phyloP scores from a whole-genome alignment of 2,329 filamentous ascomycete species.

The Colletotrichum kahawae region DNA sequence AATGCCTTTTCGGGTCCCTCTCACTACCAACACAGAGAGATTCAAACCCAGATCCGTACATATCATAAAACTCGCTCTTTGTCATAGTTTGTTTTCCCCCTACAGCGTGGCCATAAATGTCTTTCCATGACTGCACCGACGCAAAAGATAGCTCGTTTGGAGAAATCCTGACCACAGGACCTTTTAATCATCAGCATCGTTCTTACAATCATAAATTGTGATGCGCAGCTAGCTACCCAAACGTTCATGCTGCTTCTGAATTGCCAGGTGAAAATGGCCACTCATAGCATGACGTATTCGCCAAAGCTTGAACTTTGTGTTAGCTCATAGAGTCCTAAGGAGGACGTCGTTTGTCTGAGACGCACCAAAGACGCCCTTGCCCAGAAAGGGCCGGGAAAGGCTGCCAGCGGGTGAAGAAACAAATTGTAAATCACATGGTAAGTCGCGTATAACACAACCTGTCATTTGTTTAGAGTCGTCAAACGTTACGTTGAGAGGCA shows the following conservation, averaged over 20 bases:
- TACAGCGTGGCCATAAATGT: constrained; percentile 39
- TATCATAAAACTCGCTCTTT: constrained; percentile 34
- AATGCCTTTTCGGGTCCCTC: constrained; percentile 30
- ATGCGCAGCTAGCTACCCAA: not conserved
- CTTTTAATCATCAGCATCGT: constrained; percentile 27
- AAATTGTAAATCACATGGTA: not conserved
- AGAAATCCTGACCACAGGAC: constrained; percentile 49
- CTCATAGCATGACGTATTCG: constrained; percentile 34
- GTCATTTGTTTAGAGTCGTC: not conserved
- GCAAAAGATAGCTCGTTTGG: constrained; percentile 53
- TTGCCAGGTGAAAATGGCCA: constrained; percentile 22
- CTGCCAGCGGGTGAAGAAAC: not conserved
- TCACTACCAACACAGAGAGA: constrained; percentile 32
- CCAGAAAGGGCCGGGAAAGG: not conserved
- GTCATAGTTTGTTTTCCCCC: constrained; percentile 8
- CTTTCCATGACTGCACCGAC: constrained; percentile 38
- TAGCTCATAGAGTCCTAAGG: not conserved
- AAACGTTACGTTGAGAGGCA: not conserved
- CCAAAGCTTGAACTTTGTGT: constrained; percentile 29
- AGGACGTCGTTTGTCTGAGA: not conserved
- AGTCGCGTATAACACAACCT: not conserved
- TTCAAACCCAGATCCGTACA: constrained; percentile 29
- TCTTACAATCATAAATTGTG: not conserved
- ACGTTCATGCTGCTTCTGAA: constrained; percentile 28
- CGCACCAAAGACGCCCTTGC: not conserved